Evolutionary conservation across 768 basidiomycete species (phyloP), one percentile per base, ranked within the genome.

Genomic region (Lactifluus subvellereus): DNA sequence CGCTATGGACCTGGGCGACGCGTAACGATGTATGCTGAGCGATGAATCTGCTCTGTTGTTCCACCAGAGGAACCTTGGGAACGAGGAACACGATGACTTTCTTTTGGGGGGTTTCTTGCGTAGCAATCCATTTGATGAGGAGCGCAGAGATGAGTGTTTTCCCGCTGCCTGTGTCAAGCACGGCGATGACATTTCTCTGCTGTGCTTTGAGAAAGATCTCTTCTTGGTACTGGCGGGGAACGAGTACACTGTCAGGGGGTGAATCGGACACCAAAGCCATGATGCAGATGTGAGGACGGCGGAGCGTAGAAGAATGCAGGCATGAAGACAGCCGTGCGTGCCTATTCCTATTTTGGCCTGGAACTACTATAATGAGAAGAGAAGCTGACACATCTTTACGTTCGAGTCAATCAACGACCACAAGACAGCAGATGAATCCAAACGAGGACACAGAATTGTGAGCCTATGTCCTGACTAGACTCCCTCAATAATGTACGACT

Each of bases 381-480:
- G 45, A 47, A 48, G 22, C 22, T 27, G 22, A 48, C 20, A 27
- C 47, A 47, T 47, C 45, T 4, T n/a, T 27, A 27, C 27, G 27
- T 27, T 27, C 27, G 27, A 27, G 27, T 27, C 27, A 27, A 27
- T 27, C 27, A 27, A 27, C 27, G 27, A 27, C 27, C 27, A 27
- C 27, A 27, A 22, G 1, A 27, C 9, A 4, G 87, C 76, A 86
- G 6, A 74, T 88, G 58, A 92, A 94, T 71, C 82, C 89, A 35
- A 80, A 94, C 79, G 90, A 96, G 78, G 94, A 98, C 73, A 96
- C 94, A 2, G 94, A 98, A 82, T 97, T 98, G 94, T 95, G 73
- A 75, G 90, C 74, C 22, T 32, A 16, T 33, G 9, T 7, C 38
- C 22, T 30, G 40, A 14, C 7, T 54, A 3, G 63, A 32, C 30